phyloP scores from a whole-genome alignment of 2,329 filamentous ascomycete genomes.

The Arthroderma sp. region DNA sequence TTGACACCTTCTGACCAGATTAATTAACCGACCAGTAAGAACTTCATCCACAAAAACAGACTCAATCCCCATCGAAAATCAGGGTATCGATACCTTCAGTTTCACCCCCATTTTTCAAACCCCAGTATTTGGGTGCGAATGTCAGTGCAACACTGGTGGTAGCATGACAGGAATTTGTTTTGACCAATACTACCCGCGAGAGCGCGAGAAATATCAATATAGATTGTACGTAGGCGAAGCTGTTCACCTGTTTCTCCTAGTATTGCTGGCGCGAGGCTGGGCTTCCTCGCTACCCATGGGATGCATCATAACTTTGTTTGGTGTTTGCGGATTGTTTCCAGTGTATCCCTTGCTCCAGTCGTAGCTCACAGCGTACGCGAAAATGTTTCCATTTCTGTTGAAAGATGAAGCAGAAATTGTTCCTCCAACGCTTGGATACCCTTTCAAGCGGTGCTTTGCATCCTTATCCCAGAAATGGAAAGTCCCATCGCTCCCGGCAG shows the following conservation, averaged over 20 bases:
- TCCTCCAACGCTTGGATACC: slow-evolving; percentile 70
- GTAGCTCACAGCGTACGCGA: slow-evolving; percentile 83
- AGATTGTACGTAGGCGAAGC: neutral
- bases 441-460: slow-evolving; percentile 77
- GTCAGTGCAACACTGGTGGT: no score
- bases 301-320: slow-evolving; percentile 77
- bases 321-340: slow-evolving; percentile 55
- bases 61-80: no score
- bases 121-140: no score
- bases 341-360: slow-evolving; percentile 98
- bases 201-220: no score
- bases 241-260: slow-evolving; percentile 28
- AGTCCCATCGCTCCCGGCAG: slow-evolving; percentile 85
- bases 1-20: no score
- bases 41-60: no score
- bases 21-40: no score
- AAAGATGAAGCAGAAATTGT: slow-evolving; percentile 88
- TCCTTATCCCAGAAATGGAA: slow-evolving; percentile 74
- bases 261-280: slow-evolving; percentile 34
- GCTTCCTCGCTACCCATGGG: slow-evolving; percentile 55
- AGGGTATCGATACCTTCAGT: no score
- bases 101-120: no score
- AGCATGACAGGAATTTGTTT: no score
- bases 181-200: no score
- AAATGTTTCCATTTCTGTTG: slow-evolving; percentile 70